Evolutionary conservation across 176 grass and related monocot species (phyloP).

Genomic region (Oryza glumipatula): DNA sequence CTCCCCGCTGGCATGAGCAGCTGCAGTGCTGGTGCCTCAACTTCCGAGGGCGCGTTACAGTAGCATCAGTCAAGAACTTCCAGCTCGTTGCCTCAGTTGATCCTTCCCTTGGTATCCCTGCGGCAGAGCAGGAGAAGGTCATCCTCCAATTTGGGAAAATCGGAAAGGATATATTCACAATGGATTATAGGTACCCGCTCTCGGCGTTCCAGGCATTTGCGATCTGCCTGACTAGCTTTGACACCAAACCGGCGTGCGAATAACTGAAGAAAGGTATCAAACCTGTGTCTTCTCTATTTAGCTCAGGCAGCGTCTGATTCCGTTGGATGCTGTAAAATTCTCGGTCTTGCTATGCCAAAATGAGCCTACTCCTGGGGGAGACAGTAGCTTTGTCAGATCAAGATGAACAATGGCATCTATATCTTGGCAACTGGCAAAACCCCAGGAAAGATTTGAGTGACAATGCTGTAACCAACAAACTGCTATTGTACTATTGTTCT

Average conservation of each 20-base stretch:
- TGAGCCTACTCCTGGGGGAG: background rate
- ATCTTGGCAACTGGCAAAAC: slow-evolving; percentile 28
- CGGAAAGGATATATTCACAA: slow-evolving; percentile 98
- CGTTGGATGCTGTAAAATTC: slow-evolving; percentile 45
- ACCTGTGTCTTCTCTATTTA: slow-evolving; percentile 8
- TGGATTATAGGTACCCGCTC: slow-evolving; percentile 94
- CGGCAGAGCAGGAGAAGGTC: slow-evolving; percentile 79
- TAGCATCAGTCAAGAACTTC: slow-evolving; percentile 97
- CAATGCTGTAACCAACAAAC: slow-evolving; percentile 34
- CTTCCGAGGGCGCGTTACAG: slow-evolving; percentile 90
- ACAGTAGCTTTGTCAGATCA: slow-evolving; percentile 26
- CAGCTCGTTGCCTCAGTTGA: slow-evolving; percentile 83
- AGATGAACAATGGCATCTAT: slow-evolving; percentile 22
- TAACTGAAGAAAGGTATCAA: slow-evolving; percentile 24
- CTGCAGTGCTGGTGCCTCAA: slow-evolving; percentile 99
- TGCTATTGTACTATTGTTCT: slow-evolving; percentile 43
- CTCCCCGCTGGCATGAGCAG: slow-evolving; percentile 95
- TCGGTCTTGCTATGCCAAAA: background rate
- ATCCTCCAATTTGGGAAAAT: slow-evolving; percentile 98
- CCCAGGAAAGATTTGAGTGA: slow-evolving; percentile 24
- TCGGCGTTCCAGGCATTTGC: slow-evolving; percentile 95
- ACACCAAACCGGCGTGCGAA: slow-evolving; percentile 96
- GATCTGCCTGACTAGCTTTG: slow-evolving; percentile 96
- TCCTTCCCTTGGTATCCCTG: slow-evolving; percentile 58
- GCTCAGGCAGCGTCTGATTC: slow-evolving; percentile 2